phyloP scores from a whole-genome alignment of 768 basidiomycete genomes.

The Cubamyces sp. region DNA sequence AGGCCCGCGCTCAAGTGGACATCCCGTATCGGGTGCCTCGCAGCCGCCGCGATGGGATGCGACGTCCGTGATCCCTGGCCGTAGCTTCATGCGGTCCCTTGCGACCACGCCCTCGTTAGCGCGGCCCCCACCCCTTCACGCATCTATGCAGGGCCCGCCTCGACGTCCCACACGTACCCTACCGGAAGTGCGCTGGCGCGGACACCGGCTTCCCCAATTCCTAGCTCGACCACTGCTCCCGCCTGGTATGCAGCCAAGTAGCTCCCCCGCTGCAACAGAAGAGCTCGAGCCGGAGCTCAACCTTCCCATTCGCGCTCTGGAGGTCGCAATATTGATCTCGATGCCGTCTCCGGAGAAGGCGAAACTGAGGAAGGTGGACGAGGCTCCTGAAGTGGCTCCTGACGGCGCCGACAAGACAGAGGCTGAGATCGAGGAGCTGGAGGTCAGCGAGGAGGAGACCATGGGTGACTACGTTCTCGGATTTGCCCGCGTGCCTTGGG shows the following conservation, averaged over 20 bases:
- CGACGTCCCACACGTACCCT: neutral
- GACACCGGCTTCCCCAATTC: constrained; percentile 13
- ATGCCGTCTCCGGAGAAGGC: constrained; percentile 30
- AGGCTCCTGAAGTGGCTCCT: neutral
- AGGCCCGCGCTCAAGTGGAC: neutral
- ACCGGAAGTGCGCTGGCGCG: constrained; percentile 21
- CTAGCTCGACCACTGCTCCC: constrained; percentile 8
- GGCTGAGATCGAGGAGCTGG: constrained; percentile 8
- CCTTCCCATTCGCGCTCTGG: constrained; percentile 20
- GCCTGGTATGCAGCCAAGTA: neutral
- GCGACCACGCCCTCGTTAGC: constrained; percentile 2
- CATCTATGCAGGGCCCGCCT: neutral
- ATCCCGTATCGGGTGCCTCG: neutral
- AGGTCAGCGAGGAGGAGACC: constrained; percentile 4
- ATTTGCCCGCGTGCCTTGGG: constrained; percentile 19
- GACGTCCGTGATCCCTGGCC: neutral
- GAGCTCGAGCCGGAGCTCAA: neutral
- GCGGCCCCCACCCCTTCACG: constrained; percentile 5
- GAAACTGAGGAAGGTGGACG: neutral
- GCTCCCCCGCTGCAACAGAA: neutral
- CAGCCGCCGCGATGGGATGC: constrained; percentile 7
- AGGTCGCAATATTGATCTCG: constrained; percentile 31
- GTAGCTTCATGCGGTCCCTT: constrained; percentile 13
- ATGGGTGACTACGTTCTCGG: constrained; percentile 25
- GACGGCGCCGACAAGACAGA: neutral